Percentiles rank a stretch among this genome's conserved stretches.
Conservation (phyloP, 1,284 basidiomycete species). For the Pulveroboletus sp. region DNA sequence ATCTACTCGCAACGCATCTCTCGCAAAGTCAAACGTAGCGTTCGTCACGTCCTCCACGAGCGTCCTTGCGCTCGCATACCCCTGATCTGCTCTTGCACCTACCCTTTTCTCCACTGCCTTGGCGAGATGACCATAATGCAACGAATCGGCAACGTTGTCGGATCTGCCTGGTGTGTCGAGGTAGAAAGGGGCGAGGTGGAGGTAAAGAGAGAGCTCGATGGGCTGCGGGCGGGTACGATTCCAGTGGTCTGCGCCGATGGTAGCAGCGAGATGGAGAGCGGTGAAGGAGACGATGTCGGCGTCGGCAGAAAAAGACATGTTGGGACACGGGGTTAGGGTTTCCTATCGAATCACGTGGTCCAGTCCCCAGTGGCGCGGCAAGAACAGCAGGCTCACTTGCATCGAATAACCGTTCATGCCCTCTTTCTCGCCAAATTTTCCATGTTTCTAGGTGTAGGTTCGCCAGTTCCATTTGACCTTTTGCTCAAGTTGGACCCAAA, state of each 20-base stretch:
- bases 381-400: too few species aligned
- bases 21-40: conserved; percentile 35
- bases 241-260: conserved; percentile 53
- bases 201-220: conserved; percentile 40
- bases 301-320: background rate
- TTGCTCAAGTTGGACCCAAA: too few species aligned
- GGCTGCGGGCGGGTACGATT: conserved; percentile 45
- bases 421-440: too few species aligned
- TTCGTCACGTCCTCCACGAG: conserved; percentile 39
- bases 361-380: too few species aligned
- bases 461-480: too few species aligned
- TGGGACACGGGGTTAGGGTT: background rate
- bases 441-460: too few species aligned
- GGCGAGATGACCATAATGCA: conserved; percentile 52
- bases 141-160: conserved; percentile 48
- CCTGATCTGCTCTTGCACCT: conserved; percentile 6
- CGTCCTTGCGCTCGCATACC: conserved; percentile 29
- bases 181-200: conserved; percentile 42
- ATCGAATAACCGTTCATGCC: too few species aligned
- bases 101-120: conserved; percentile 42
- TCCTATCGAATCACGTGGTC: too few species aligned
- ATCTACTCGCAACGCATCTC: background rate
- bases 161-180: conserved; percentile 42
- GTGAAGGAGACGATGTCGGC: conserved; percentile 46
- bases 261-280: conserved; percentile 40